Evolutionary conservation across 169 alveolate species (phyloP).

Genomic region (Plasmodium coatneyi): DNA sequence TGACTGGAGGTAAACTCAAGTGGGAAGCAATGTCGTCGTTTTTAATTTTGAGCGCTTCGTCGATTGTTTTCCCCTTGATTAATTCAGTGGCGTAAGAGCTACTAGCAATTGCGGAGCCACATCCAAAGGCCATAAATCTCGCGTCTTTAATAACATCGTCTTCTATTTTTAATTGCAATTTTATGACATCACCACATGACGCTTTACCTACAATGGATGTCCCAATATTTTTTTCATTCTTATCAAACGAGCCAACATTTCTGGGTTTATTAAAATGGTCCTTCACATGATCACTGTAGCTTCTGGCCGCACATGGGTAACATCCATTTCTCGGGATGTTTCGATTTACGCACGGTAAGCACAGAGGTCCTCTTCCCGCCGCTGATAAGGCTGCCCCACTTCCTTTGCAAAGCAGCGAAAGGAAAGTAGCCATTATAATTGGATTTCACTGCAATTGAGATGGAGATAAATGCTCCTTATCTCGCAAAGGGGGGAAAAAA

Average conservation of each 20-base stretch:
- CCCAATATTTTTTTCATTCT: conserved; percentile 87
- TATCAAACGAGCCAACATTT: conserved; percentile 92
- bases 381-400: background rate
- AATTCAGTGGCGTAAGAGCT: conserved; percentile 98
- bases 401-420: conserved; percentile 9
- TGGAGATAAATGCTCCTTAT: background rate
- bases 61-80: conserved; percentile 94
- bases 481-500: background rate
- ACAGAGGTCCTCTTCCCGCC: background rate
- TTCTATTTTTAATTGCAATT: conserved; percentile 95
- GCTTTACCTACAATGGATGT: conserved; percentile 99
- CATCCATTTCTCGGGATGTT: conserved; percentile 4
- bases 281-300: conserved; percentile 89
- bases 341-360: background rate
- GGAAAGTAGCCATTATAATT: conserved; percentile 14
- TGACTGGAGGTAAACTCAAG: conserved; percentile 98
- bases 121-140: conserved; percentile 98
- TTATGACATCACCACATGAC: conserved; percentile 99
- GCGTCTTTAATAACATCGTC: conserved; percentile 95
- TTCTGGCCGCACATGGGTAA: conserved; percentile 34
- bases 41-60: conserved; percentile 95
- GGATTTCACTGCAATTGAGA: background rate
- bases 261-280: conserved; percentile 95
- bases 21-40: conserved; percentile 94
- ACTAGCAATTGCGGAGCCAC: conserved; percentile 99